These are phyloP conservation scores for Boechera retrofracta DNA, from an alignment of 345 rosid species.

Conservation along the genomic window DNA sequence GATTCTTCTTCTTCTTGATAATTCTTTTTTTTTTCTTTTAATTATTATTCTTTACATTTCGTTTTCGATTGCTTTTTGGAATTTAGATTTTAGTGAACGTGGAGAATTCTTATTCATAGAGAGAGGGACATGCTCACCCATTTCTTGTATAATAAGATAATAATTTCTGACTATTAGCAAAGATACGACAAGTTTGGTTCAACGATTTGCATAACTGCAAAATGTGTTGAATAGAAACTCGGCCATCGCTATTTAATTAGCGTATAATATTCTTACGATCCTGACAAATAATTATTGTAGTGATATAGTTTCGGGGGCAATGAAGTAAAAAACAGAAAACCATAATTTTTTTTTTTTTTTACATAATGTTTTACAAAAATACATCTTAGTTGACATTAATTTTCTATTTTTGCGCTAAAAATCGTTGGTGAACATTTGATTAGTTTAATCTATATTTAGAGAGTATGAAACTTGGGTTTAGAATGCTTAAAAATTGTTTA, in stretches of 20 bases:
- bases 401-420: background rate
- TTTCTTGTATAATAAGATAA: conserved; percentile 16
- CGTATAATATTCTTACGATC: background rate
- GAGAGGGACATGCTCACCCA: conserved; percentile 20
- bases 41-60: conserved; percentile 29
- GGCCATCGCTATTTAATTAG: conserved; percentile 13
- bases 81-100: conserved; percentile 49
- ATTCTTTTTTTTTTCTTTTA: conserved; percentile 8
- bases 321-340: background rate
- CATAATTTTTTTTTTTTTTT: background rate
- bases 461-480: background rate
- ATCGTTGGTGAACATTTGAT: background rate
- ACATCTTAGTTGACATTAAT: background rate
- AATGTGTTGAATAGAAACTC: conserved; percentile 13
- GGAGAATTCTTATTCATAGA: conserved; percentile 42
- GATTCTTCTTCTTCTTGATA: conserved; percentile 47
- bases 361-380: background rate
- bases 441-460: background rate
- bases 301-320: background rate
- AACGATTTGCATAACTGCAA: conserved; percentile 32
- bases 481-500: too few relatives aligned
- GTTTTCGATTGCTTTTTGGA: conserved; percentile 34
- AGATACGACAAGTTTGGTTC: conserved; percentile 40
- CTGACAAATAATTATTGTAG: background rate
- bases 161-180: conserved; percentile 13